A percentile compares a stretch with the other conserved stretches of the same genome.
These are phyloP conservation scores for Emmonsia crescens DNA, from an alignment of 2,329 filamentous ascomycete species.

Conservation along the genomic window DNA sequence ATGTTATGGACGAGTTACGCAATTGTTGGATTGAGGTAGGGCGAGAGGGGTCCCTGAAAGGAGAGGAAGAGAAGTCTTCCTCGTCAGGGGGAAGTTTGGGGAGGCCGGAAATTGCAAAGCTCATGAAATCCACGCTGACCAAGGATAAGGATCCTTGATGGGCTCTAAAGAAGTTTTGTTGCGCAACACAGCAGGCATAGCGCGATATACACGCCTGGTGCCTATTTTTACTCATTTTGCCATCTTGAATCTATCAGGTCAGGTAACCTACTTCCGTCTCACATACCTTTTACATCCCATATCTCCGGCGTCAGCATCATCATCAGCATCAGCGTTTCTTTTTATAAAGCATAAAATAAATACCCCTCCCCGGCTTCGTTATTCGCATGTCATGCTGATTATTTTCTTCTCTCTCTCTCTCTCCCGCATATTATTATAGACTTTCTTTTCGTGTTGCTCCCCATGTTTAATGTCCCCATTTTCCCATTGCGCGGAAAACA, in stretches of 20 bases:
- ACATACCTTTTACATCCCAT: background rate
- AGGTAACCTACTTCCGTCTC: background rate
- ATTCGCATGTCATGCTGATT: background rate
- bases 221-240: background rate
- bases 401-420: background rate
- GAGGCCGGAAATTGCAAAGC: background rate
- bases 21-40: background rate
- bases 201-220: background rate
- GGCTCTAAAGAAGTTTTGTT: background rate
- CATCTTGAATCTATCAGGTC: background rate
- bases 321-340: background rate
- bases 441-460: background rate
- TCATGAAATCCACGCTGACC: background rate
- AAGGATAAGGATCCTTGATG: background rate
- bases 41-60: background rate
- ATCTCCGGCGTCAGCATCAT: background rate
- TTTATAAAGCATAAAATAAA: background rate
- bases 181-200: background rate
- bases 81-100: background rate
- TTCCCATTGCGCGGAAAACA: background rate
- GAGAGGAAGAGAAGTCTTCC: background rate
- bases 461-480: background rate
- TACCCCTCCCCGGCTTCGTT: background rate
- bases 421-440: background rate
- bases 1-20: background rate